Evolutionary conservation across 2,329 filamentous ascomycete genomes (phyloP), one percentile per base, ranked within the genome.

Genomic region (Aspergillus sp.): DNA sequence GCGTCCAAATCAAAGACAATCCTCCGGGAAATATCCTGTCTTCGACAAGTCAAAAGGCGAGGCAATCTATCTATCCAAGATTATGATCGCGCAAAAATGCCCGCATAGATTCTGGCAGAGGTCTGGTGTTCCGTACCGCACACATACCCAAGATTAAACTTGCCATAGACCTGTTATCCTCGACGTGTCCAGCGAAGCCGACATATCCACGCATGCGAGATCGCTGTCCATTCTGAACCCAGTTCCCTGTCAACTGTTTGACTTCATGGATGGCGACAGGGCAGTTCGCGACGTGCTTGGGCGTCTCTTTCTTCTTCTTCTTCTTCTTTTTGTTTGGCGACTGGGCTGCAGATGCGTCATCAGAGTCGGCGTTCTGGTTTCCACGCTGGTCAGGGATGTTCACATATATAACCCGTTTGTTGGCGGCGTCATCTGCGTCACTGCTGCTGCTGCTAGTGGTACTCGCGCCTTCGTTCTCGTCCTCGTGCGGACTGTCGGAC

Each of bases 111-210:
- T 37, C 40, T 7, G 54, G 47, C 11, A 47, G 14, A 17, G 40
- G 31, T 33, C 17, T 37, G 8, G 19, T 39, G 14, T 41, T 44
- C 19, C 39, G 17, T 17, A 57, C 54, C 15, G 17, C 49, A 51
- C 58, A 63, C 43, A 61, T 59, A 3, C 58, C 61, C 47, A 63
- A 25, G 19, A 63, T 59, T 58, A 61, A 48, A 19, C 52, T 49
- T 15, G 50, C 52, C 57, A 62, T 56, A 9, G 57, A 59, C 11
- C 54, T 51, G 35, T 52, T 60, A 53, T 62, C 57, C 14, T 58
- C 57, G 12, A 60, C 33, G 35, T 62, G 57, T 8, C 60, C 57
- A 11, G 60, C 55, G 33, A 62, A 62, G n/a, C 52, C 55, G 15
- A 60, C 51, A 19, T 55, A 58, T 15, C 52, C 59, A 17, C 45